Conservation (phyloP, 2,329 filamentous ascomycete genomes). For the Sordariomycetes sp. region DNA sequence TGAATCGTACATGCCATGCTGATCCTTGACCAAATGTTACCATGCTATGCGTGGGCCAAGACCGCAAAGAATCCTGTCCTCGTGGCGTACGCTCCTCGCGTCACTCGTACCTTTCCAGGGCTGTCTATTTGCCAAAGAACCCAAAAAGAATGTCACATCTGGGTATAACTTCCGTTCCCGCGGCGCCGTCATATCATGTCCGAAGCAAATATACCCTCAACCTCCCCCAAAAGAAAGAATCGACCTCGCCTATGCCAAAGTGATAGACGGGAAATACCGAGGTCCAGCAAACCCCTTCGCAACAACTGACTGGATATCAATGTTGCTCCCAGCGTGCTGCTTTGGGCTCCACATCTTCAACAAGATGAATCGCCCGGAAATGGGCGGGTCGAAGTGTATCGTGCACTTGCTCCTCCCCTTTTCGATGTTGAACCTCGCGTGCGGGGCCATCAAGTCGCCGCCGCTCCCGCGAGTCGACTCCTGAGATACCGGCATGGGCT, state of each 20-base stretch:
- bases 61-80: neutral
- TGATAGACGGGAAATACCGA: slow-evolving; percentile 66
- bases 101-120: neutral
- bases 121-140: neutral
- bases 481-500: slow-evolving; percentile 9
- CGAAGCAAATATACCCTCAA: neutral
- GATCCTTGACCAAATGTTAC: neutral
- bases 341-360: slow-evolving; percentile 84
- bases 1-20: neutral
- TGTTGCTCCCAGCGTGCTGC: slow-evolving; percentile 55
- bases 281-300: slow-evolving; percentile 78
- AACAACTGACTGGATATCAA: slow-evolving; percentile 81
- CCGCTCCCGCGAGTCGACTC: slow-evolving; percentile 30
- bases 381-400: slow-evolving; percentile 72
- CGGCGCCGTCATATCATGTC: neutral
- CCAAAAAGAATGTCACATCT: neutral
- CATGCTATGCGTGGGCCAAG: neutral
- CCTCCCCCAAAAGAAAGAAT: neutral
- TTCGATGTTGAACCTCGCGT: slow-evolving; percentile 77
- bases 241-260: slow-evolving; percentile 34
- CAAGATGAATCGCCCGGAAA: slow-evolving; percentile 73
- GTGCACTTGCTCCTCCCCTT: slow-evolving; percentile 75
- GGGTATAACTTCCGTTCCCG: neutral
- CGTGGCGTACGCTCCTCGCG: neutral
- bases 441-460: slow-evolving; percentile 55